Percentiles rank a stretch among this genome's conserved stretches.
phyloP scores from a whole-genome alignment of 73 alveolate species.

The Effrenium voratum region DNA sequence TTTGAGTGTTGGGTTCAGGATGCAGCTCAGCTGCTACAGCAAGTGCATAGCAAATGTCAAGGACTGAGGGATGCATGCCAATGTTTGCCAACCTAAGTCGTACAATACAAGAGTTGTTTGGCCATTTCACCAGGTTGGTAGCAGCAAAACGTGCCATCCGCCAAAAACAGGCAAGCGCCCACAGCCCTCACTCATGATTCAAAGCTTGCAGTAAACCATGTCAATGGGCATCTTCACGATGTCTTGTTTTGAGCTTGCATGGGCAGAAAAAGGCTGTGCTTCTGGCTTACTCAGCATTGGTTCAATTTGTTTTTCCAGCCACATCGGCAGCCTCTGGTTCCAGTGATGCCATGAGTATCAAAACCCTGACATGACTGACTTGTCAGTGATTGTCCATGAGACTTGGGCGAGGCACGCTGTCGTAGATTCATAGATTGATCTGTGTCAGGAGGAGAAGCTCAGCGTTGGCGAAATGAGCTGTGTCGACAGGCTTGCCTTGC shows the following conservation, averaged over 20 bases:
- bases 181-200: too few species aligned
- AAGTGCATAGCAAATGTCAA: constrained; percentile 91
- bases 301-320: not conserved
- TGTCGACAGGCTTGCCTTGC: constrained; percentile 55
- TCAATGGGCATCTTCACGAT: not conserved
- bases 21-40: constrained; percentile 92
- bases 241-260: not conserved
- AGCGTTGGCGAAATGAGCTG: constrained; percentile 93
- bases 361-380: not conserved
- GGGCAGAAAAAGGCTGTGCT: not conserved
- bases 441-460: constrained; percentile 73
- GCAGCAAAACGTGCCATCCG: too few species aligned
- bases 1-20: not conserved
- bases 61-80: too few species aligned
- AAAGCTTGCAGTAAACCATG: not conserved
- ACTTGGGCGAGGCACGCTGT: not conserved
- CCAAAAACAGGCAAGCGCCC: too few species aligned
- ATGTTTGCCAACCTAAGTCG: too few species aligned
- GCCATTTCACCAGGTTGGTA: too few species aligned
- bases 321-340: not conserved
- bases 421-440: not conserved
- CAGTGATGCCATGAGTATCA: too few species aligned
- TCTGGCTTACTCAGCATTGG: not conserved
- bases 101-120: too few species aligned
- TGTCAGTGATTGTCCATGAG: not conserved